Evolutionary conservation across 805 yeast genomes (phyloP), one percentile per base, ranked within the genome.

Genomic region (Nakazawaea ishiwadae): DNA sequence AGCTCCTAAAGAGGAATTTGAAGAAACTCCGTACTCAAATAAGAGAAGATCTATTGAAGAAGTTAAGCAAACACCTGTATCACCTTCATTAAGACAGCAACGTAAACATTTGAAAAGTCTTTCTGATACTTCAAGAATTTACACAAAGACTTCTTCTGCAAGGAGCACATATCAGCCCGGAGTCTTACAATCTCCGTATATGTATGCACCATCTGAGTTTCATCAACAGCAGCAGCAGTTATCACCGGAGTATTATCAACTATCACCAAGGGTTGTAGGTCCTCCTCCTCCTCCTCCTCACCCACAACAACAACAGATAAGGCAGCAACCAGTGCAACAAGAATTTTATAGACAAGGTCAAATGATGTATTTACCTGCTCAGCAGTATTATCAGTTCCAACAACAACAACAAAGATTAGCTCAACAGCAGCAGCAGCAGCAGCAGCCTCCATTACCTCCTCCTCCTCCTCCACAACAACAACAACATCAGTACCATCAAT

Each of bases 1-100:
- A 8, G 65, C 60, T 3, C 63, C 65, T 1, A 20, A 16, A 7
- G n/a, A n/a, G n/a, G n/a, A n/a, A n/a, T n/a, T n/a, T 24, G 27
- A 24, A 10, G 27, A 24, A 24, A 24, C 27, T 24, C 27, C 27
- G 9, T 10, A 10, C 4, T 24, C 27, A 5, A 29, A n/a, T 12
- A 15, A 29, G 31, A 29, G 31, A 24, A 24, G 27, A 24, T 24
- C 27, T 24, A 24, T n/a, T 4, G 12, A 10, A 3, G 27, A 24
- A 10, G 27, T 5, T 24, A 10, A 10, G 9, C 9, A 24, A 24
- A 24, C 27, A 24, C 27, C 12, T 24, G 27, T n/a, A 24, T 24
- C 27, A 10, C 27, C 27, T 24, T 24, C 12, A 24, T n/a, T n/a
- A 24, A 24, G 12, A n/a, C 27, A 24, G 27, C 9, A 5, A 24